phyloP scores from a whole-genome alignment of 441 rosid genomes.

The Iberis amara region DNA sequence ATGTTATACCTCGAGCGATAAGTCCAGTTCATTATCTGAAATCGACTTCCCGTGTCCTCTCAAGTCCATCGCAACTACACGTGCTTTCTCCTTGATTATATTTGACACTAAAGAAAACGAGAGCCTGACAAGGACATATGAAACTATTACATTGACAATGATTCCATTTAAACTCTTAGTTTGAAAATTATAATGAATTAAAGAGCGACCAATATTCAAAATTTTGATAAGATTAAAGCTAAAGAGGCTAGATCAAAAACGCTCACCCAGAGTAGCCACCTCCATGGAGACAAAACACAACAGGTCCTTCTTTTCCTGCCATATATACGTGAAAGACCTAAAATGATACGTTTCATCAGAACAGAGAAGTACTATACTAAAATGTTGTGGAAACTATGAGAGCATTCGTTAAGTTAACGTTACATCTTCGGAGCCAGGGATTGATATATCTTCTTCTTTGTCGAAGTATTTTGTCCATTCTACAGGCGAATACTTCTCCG shows the following conservation, averaged over 20 bases:
- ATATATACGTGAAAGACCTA: slow-evolving; percentile 89
- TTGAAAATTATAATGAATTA: no score
- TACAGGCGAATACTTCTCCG: slow-evolving; percentile 53
- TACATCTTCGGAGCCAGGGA: slow-evolving; percentile 65
- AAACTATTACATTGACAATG: not conserved
- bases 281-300: slow-evolving; percentile 88
- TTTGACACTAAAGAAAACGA: slow-evolving; percentile 77
- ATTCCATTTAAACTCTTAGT: no score
- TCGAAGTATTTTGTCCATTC: slow-evolving; percentile 72
- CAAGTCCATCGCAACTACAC: slow-evolving; percentile 83
- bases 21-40: slow-evolving; percentile 72
- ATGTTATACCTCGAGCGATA: slow-evolving; percentile 68
- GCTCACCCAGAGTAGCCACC: slow-evolving; percentile 92
- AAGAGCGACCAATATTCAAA: no score
- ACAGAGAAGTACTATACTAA: not conserved
- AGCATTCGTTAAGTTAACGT: slow-evolving; percentile 21
- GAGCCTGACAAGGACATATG: slow-evolving; percentile 45
- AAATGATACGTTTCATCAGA: slow-evolving; percentile 36
- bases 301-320: slow-evolving; percentile 90
- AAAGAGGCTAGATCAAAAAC: slow-evolving; percentile 5
- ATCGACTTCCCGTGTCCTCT: slow-evolving; percentile 92
- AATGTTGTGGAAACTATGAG: not conserved
- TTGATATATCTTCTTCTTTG: slow-evolving; percentile 62
- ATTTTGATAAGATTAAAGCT: no score
- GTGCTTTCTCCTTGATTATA: slow-evolving; percentile 82